Evolutionary conservation across 148 eudicot genomes (phyloP).

Genomic region (Fagopyrum homotropicum): DNA sequence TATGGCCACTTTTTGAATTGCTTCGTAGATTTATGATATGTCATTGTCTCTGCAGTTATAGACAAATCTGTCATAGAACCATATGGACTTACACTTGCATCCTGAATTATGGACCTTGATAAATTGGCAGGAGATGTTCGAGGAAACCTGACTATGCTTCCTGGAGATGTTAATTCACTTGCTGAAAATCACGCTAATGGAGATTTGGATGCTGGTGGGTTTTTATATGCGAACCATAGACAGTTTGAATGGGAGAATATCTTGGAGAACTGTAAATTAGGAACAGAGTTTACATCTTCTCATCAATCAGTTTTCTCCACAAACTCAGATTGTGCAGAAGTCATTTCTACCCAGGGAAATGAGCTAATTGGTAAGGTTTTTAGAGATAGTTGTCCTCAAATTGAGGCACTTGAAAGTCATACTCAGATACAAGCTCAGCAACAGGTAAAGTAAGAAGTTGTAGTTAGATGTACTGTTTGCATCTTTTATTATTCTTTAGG

Average conservation of each 20-base stretch:
- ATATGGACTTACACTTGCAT: not conserved
- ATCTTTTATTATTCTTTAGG: not conserved
- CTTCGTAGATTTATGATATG: constrained; percentile 2
- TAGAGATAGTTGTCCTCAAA: constrained; percentile 22
- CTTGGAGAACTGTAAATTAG: constrained; percentile 26
- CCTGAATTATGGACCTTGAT: constrained; percentile 1
- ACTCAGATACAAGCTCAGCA: constrained; percentile 12
- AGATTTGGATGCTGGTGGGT: constrained; percentile 26
- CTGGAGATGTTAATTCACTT: constrained; percentile 13
- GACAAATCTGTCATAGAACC: not conserved
- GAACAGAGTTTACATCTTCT: constrained; percentile 33
- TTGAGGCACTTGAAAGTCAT: constrained; percentile 24
- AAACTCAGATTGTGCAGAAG: constrained; percentile 17
- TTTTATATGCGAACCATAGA: constrained; percentile 24
- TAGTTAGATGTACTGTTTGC: not conserved
- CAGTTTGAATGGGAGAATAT: constrained; percentile 37
- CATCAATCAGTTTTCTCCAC: constrained; percentile 19
- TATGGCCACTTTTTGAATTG: constrained; percentile 1
- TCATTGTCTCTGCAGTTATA: not conserved
- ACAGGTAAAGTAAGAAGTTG: not conserved
- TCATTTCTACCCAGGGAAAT: constrained; percentile 31
- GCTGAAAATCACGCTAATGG: constrained; percentile 11
- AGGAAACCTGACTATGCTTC: constrained; percentile 29
- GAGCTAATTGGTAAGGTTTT: constrained; percentile 26
- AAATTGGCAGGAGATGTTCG: constrained; percentile 35